Conservation (phyloP, 164 flowering plant species). For the Akebia trifoliata region DNA sequence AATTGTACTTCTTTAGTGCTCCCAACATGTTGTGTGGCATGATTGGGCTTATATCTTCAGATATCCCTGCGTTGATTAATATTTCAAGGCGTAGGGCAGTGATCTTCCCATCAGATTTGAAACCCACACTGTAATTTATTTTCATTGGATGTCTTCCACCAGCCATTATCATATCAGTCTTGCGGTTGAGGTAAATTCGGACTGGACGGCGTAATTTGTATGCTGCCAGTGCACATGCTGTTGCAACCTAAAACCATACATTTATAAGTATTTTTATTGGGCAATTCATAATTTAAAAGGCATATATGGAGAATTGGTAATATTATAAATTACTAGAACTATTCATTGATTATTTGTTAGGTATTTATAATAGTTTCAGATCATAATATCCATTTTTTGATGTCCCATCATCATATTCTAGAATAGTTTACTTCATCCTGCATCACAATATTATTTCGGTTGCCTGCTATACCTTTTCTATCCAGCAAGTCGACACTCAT, state of each 20-base stretch:
- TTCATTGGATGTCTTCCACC: constrained; percentile 97
- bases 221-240: constrained; percentile 91
- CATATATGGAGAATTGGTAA: background rate
- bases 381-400: too few species aligned
- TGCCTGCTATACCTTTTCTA: too few species aligned
- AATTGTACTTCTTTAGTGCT: constrained; percentile 66
- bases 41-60: constrained; percentile 56
- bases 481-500: too few species aligned
- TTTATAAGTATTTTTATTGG: background rate
- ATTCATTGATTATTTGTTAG: too few species aligned
- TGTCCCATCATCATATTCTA: too few species aligned
- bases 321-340: too few species aligned
- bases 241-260: constrained; percentile 49
- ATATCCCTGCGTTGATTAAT: constrained; percentile 63
- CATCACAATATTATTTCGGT: too few species aligned
- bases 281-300: background rate
- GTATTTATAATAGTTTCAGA: too few species aligned
- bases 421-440: too few species aligned
- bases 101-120: constrained; percentile 72
- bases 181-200: constrained; percentile 61
- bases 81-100: constrained; percentile 66
- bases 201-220: constrained; percentile 69
- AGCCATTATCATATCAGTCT: constrained; percentile 80
- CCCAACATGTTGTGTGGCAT: constrained; percentile 41
- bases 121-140: constrained; percentile 72